Evolutionary conservation across 495 filamentous ascomycete genomes (phyloP).

Genomic region (Bacidia gigantensis): DNA sequence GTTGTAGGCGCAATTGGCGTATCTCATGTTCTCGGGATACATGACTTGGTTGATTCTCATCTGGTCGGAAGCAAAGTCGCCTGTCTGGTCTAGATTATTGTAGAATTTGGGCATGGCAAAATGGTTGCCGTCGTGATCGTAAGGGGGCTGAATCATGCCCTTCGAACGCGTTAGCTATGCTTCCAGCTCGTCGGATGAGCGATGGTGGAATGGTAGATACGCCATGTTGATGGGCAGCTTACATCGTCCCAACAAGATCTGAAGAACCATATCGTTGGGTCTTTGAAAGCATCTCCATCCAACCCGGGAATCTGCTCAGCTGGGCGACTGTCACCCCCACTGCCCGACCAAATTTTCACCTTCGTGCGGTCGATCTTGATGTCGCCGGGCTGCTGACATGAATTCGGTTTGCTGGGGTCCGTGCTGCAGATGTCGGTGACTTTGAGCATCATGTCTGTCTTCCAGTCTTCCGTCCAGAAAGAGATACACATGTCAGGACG

Average conservation of each 20-base stretch:
- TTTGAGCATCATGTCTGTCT: constrained; percentile 1
- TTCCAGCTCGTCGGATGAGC: too few relatives aligned
- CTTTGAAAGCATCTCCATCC: neutral
- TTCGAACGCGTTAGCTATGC: too few relatives aligned
- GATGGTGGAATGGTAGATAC: neutral
- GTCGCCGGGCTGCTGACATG: neutral
- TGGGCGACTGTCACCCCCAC: neutral
- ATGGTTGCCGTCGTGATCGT: neutral
- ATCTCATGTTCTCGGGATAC: neutral
- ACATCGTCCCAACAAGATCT: neutral
- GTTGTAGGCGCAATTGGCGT: neutral
- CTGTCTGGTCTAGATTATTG: neutral
- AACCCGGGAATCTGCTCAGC: neutral
- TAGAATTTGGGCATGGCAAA: neutral
- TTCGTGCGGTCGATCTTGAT: neutral
- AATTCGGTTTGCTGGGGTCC: constrained; percentile 8
- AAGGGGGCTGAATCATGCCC: neutral
- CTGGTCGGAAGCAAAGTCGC: neutral
- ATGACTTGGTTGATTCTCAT: neutral
- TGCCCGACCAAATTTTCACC: neutral
- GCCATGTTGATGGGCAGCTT: neutral
- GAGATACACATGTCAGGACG: constrained; percentile 20
- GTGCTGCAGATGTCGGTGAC: neutral
- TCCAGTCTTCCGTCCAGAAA: constrained; percentile 10
- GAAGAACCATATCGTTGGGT: neutral